Evolutionary conservation across 768 basidiomycete species (phyloP).

Genomic region (Trametes coccinea): DNA sequence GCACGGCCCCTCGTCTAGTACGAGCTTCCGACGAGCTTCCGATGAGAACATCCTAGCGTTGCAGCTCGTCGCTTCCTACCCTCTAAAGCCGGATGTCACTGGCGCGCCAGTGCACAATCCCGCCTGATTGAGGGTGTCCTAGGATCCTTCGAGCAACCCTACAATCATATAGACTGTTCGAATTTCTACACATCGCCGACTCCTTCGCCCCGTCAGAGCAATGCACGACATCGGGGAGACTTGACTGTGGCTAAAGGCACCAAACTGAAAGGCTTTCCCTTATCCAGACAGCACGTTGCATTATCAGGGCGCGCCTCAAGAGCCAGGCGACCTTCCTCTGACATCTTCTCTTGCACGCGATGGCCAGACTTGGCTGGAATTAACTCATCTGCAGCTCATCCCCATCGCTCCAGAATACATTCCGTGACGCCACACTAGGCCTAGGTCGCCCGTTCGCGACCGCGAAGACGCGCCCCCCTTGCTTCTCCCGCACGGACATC

Average conservation of each 20-base stretch:
- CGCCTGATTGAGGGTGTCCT: too few species aligned
- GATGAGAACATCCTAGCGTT: slow-evolving; percentile 7
- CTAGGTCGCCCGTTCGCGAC: neutral
- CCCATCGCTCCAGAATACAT: neutral
- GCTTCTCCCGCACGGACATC: slow-evolving; percentile 7
- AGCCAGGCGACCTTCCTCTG: neutral
- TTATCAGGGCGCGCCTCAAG: neutral
- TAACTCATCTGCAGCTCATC: neutral
- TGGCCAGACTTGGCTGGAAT: neutral
- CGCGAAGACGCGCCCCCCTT: neutral
- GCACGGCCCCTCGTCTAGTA: neutral
- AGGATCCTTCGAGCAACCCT: too few species aligned
- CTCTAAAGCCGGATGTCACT: too few species aligned
- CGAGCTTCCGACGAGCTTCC: slow-evolving; percentile 14
- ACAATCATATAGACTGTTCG: too few species aligned
- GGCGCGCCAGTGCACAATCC: too few species aligned
- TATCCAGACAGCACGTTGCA: neutral
- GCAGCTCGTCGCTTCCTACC: neutral
- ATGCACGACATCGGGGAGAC: neutral
- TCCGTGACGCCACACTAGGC: slow-evolving; percentile 5
- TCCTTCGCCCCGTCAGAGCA: too few species aligned
- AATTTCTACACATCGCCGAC: too few species aligned
- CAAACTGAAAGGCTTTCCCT: neutral
- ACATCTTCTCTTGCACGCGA: neutral
- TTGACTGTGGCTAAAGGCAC: slow-evolving; percentile 12